Evolutionary conservation across 805 yeast genomes (phyloP), one percentile per base, ranked within the genome.

Genomic region (Barnettozyma botsteinii): DNA sequence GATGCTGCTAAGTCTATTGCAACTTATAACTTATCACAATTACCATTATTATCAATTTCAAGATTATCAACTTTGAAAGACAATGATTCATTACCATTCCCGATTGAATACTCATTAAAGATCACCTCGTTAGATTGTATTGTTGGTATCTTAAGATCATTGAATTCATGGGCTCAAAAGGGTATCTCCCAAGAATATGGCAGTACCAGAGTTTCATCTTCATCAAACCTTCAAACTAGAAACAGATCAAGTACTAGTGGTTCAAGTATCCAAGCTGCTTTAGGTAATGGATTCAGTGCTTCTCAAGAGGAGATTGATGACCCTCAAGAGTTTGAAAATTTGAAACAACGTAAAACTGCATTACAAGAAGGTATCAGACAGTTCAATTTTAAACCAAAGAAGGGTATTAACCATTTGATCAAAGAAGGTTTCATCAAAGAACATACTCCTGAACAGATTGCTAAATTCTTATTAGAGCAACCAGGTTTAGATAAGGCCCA

Each of bases 101-200:
- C 96, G 4, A 66, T 82, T 24, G 96, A 86, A 45, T 89, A 82
- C 58, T 86, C 89, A 2, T 67, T 91, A 57, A 88, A 89, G 52
- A 78, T 88, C 73, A 75, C 79, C 1, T 77, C 98, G 0, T 70
- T 94, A 42, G 79, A 77, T 36, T 81, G 91, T 45, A 72, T 88
- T 31, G 93, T 91, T 12, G 84, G 88, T 3, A 81, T 88, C 34
- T 68, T 94, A 52, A 69, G 86, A 51, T 85, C 96, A 0, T 68
- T 93, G 33, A 73, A 84, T 52, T 72, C 86, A 2, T 89, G 97
- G 96, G 85, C 95, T 11, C 94, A 85, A 45, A 77, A 81, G 42
- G 79, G 79, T 0, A 44, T 72, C 28, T 59, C 65, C 15, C 61
- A 60, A 27, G 56, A 48, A 14, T 35, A 25, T 24, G 34, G 31